Evolutionary conservation across 75 land plant genomes (phyloP), one percentile per base, ranked within the genome.

Genomic region (Adiantum capillusveneris): DNA sequence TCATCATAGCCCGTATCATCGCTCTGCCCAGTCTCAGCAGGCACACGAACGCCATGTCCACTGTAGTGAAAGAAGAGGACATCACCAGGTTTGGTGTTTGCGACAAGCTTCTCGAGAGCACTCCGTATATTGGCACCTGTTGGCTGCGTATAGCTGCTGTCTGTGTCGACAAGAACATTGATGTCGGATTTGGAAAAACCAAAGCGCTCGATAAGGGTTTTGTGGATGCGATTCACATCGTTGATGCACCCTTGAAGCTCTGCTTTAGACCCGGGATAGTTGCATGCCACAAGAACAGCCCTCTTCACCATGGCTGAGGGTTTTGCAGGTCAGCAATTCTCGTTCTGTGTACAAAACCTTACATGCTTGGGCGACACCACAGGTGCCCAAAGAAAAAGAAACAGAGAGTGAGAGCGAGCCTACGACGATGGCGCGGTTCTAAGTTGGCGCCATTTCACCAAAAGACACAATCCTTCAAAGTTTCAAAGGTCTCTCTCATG

Each of bases 1-100:
- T 90, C 91, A 26, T 90, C 96, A 46, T 74, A 81, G 39, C 92
- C 92, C 9, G 92, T 87, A 31, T 90, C 92, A 44, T 90, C 92
- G 5, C 70, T 66, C 26, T 80, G 79, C 0, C 90, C 91, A 16
- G 84, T 74, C 78, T 87, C 88, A 12, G 92, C 84, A 19, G 92
- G 96, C 36, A 90, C 75, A 11, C 86, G 68, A 25, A 75, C 68
- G 25, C 96, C 96, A 54, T 90, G 96, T 37, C 96, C 96, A 52
- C 96, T 81, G 66, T 79, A 81, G 44, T 89, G 86, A 37, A 89
- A 68, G 54, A 89, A 83, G 34, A 89, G 78, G 30, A 70, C 58
- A 53, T 85, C 95, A 7, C 95, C 95, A 13, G 79, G 60, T 50
- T 59, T 36, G 25, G 79, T 74, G 11, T 53, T 25, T 19, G 65